Percentiles rank a stretch among this genome's conserved stretches.
Evolutionary conservation across 2,329 filamentous ascomycete genomes (phyloP).

Genomic region (Aspergillus sp.): DNA sequence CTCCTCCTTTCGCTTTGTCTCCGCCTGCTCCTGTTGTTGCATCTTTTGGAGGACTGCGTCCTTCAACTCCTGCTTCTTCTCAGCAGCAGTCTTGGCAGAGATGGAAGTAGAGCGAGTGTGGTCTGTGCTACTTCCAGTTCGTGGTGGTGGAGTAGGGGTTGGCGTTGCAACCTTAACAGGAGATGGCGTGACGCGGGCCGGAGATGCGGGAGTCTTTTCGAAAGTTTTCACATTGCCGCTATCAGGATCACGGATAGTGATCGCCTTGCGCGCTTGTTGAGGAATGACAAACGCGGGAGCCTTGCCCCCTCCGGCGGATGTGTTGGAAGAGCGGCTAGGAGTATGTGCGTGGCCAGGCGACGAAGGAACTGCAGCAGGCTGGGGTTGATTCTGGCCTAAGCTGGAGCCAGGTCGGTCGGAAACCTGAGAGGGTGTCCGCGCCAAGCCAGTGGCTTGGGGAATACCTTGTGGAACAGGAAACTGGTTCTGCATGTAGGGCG

Average conservation of each 20-base stretch:
- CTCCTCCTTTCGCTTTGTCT: slow-evolving; percentile 50
- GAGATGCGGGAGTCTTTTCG: slow-evolving; percentile 65
- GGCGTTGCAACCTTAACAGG: slow-evolving; percentile 65
- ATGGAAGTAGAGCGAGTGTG: slow-evolving; percentile 72
- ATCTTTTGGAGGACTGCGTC: slow-evolving; percentile 52
- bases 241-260: slow-evolving; percentile 79
- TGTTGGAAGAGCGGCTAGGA: slow-evolving; percentile 55
- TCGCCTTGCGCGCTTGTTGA: slow-evolving; percentile 66
- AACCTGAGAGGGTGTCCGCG: slow-evolving; percentile 77
- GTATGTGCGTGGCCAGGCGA: slow-evolving; percentile 48
- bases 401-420: slow-evolving; percentile 67
- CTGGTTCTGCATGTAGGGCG: slow-evolving; percentile 51
- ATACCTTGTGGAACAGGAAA: slow-evolving; percentile 48
- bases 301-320: slow-evolving; percentile 61
- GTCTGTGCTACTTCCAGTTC: slow-evolving; percentile 64
- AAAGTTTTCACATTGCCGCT: slow-evolving; percentile 75
- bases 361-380: slow-evolving; percentile 50
- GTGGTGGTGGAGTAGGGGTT: slow-evolving; percentile 78
- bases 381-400: slow-evolving; percentile 57
- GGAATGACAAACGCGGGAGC: slow-evolving; percentile 64
- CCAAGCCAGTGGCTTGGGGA: slow-evolving; percentile 69
- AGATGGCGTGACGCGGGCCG: slow-evolving; percentile 55
- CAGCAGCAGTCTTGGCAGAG: slow-evolving; percentile 70
- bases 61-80: slow-evolving; percentile 77
- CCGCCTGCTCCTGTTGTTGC: slow-evolving; percentile 60